Conservation (phyloP, 441 rosid genomes). For the Viola pubescens region DNA sequence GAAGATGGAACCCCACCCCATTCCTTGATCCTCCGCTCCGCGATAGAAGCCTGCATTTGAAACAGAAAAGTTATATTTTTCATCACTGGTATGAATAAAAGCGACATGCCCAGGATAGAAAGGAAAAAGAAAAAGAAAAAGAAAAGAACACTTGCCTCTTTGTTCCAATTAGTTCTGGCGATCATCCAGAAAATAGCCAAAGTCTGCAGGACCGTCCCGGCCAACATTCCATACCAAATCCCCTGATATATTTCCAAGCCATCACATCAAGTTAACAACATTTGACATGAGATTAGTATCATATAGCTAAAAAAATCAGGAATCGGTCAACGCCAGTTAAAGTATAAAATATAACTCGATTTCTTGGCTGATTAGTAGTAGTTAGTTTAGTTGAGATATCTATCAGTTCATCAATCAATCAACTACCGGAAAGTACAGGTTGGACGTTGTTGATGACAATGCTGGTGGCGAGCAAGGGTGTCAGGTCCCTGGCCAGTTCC, state of each 20-base stretch:
- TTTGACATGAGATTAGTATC: too few species aligned
- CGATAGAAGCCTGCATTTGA: slow-evolving; percentile 45
- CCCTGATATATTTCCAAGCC: slow-evolving; percentile 27
- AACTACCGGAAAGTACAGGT: slow-evolving; percentile 64
- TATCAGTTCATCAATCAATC: too few species aligned
- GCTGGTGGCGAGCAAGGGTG: slow-evolving; percentile 53
- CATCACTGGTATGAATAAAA: too few species aligned
- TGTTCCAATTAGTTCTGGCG: slow-evolving; percentile 50
- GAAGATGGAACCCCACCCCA: slow-evolving; percentile 39
- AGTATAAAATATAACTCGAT: too few species aligned
- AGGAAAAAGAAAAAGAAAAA: too few species aligned
- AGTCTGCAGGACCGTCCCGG: slow-evolving; percentile 40
- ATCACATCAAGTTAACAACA: too few species aligned
- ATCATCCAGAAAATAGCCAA: slow-evolving; percentile 31
- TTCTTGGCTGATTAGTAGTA: too few species aligned
- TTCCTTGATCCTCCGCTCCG: slow-evolving; percentile 41
- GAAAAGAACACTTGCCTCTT: slow-evolving; percentile 26
- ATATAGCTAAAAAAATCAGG: background rate
- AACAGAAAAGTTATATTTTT: background rate
- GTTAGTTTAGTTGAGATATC: too few species aligned
- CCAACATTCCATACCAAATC: slow-evolving; percentile 51
- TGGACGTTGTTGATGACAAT: slow-evolving; percentile 47
- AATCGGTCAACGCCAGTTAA: background rate
- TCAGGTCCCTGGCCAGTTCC: slow-evolving; percentile 42
- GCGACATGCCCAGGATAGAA: too few species aligned